Base-by-base conservation (phyloP, 2,329 filamentous ascomycete genomes). In the Diaporthe amygdali region DNA sequence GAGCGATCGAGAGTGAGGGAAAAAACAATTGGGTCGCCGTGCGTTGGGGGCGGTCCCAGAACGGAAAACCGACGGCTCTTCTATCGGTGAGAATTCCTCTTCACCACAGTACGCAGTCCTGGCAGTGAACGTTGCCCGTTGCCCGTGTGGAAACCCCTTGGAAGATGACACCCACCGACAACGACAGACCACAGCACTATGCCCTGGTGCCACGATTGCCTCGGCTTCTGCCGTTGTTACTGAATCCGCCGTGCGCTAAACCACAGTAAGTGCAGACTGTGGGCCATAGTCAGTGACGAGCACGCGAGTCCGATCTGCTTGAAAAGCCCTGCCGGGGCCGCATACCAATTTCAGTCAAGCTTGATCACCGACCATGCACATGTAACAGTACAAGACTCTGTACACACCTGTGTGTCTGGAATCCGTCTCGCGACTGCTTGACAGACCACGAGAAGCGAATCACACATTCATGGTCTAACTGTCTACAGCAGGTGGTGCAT, bases 141-240 rank as follows among this genome's bases (percentile, higher is more conserved):
- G n/a, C n/a, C n/a, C 25, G 56, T 39, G 2, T 15, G 5, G 25
- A 2, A 32, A 46, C 10, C 39, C 34, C n/a, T 41, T 12, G 12
- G 5, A 41, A 25, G 34, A 32, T n/a, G 39, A 41, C 32, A 22
- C 7, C n/a, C n/a, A n/a, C n/a, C n/a, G n/a, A n/a, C 22, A 41
- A 41, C 34, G 41, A n/a, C 52, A 55, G 20, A 37, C 30, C 20
- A 32, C 27, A 54, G 12, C 17, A 54, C 8, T 32, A 20, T 52
- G 6, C 39, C 56, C 8, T 32, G 15, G 22, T 32, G 39, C n/a
- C 56, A 22, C 46, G 32, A 63, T 34, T 63, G 27, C 56, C 56
- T 63, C 56, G 56, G 56, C 56, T 46, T 63, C 56, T 63, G 56
- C 56, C 56, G 56, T n/a, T 34, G 3, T 44, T 25, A n/a, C 17